Conservation (phyloP, 805 yeast species). For the Teunomyces panamensis region DNA sequence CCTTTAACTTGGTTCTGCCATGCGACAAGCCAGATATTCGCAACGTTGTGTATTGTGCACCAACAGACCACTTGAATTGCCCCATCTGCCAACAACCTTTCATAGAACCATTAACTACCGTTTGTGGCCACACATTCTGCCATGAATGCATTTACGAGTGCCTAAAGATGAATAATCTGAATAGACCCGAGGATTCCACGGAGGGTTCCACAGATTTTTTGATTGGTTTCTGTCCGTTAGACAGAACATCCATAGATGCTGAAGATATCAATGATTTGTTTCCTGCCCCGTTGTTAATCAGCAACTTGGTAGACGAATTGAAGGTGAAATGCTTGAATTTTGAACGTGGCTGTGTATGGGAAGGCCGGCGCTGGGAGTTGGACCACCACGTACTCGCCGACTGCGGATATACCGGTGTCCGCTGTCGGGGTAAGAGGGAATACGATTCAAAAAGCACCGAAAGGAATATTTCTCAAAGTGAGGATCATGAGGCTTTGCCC, state of each 20-base stretch:
- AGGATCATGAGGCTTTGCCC: slow-evolving; percentile 4
- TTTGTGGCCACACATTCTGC: slow-evolving; percentile 19
- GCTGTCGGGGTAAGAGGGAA: slow-evolving; percentile 25
- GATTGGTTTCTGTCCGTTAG: slow-evolving; percentile 53
- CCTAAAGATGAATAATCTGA: slow-evolving; percentile 27
- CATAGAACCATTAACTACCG: slow-evolving; percentile 57
- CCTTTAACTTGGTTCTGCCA: slow-evolving; percentile 13
- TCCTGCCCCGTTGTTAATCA: slow-evolving; percentile 56
- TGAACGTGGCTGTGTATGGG: slow-evolving; percentile 55
- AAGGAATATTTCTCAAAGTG: not conserved
- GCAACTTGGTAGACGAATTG: slow-evolving; percentile 61
- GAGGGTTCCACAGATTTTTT: slow-evolving; percentile 6
- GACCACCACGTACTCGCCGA: slow-evolving; percentile 44
- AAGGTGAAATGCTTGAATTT: slow-evolving; percentile 52
- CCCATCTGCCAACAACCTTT: slow-evolving; percentile 71
- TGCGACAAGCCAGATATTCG: slow-evolving; percentile 27
- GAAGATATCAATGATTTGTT: slow-evolving; percentile 31
- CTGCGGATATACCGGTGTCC: slow-evolving; percentile 37
- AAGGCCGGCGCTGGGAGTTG: slow-evolving; percentile 58
- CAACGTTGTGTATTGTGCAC: slow-evolving; percentile 26
- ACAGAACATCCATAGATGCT: slow-evolving; percentile 47
- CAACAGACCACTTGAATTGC: slow-evolving; percentile 38
- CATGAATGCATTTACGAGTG: slow-evolving; percentile 15
- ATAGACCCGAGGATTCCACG: not conserved
- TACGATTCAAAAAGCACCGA: not conserved